Evolutionary conservation across 352 stramenopile species (phyloP).

Genomic region (Globisporangium lucens): DNA sequence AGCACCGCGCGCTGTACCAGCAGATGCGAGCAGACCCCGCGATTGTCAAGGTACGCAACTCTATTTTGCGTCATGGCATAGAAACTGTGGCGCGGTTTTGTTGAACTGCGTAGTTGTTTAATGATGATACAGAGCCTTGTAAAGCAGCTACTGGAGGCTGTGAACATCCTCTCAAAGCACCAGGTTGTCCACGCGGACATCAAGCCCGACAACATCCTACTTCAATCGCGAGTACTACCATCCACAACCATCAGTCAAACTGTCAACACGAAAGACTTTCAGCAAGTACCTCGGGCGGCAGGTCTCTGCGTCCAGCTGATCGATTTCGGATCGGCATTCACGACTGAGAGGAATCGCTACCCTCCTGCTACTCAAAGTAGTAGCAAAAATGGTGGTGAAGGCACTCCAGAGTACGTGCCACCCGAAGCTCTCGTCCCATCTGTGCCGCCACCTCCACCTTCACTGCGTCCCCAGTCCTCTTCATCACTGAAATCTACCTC

Average conservation of each 20-base stretch:
- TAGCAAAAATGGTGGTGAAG: neutral
- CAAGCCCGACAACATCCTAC: constrained; percentile 12
- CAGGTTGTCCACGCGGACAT: constrained; percentile 9
- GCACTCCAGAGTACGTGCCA: constrained; percentile 8
- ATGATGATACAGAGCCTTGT: neutral
- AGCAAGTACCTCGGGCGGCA: neutral
- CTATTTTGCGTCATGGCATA: no score
- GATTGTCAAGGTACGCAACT: constrained; percentile 4
- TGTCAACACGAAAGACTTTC: neutral
- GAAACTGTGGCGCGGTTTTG: neutral
- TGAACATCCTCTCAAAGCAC: neutral
- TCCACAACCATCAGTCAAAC: neutral
- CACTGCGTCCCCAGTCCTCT: neutral
- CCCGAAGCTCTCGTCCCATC: constrained; percentile 5
- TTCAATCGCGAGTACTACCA: neutral
- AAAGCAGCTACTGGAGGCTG: constrained; percentile 4
- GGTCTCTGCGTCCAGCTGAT: constrained; percentile 7
- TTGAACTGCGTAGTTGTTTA: neutral
- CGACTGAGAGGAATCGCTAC: neutral
- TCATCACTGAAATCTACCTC: neutral
- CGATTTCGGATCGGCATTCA: constrained; percentile 7
- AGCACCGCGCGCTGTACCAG: constrained; percentile 5
- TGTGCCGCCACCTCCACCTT: neutral
- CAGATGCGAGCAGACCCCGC: constrained; percentile 5
- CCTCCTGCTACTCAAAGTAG: neutral